Evolutionary conservation across 768 basidiomycete genomes (phyloP).

Genomic region (Tulasnella sp.): DNA sequence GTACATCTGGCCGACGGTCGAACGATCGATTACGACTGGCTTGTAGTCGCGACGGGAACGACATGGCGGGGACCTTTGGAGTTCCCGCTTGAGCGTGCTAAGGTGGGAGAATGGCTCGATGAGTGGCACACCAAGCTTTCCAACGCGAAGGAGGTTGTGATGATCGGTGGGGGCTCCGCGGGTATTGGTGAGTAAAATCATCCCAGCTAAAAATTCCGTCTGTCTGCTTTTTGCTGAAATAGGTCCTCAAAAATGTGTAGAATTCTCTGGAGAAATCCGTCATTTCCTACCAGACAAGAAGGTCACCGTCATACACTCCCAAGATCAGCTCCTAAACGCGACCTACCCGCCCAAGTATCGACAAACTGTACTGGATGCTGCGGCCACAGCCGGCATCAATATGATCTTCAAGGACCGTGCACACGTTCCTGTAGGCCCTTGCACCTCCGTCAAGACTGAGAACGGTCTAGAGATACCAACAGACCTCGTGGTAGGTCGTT

Average conservation of each 20-base stretch:
- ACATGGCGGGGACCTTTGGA: constrained; percentile 17
- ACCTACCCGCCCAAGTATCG: constrained; percentile 22
- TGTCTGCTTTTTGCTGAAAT: too few species aligned
- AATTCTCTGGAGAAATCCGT: constrained; percentile 13
- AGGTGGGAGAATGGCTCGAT: constrained; percentile 1
- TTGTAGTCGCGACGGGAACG: constrained; percentile 21
- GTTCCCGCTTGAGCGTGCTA: constrained; percentile 9
- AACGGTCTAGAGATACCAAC: constrained; percentile 21
- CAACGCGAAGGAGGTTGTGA: constrained; percentile 17
- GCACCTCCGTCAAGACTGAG: constrained; percentile 17
- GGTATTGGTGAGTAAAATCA: constrained; percentile 21
- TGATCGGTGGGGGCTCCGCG: constrained; percentile 21
- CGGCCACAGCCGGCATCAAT: constrained; percentile 16
- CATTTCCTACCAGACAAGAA: constrained; percentile 17
- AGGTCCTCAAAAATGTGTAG: not conserved
- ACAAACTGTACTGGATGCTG: constrained; percentile 2
- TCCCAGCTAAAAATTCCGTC: too few species aligned
- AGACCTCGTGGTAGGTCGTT: constrained; percentile 22
- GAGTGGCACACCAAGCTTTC: constrained; percentile 17
- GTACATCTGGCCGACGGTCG: constrained; percentile 20
- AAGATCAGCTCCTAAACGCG: constrained; percentile 17
- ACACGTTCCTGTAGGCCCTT: constrained; percentile 1
- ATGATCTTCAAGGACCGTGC: constrained; percentile 20
- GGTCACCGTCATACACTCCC: constrained; percentile 18
- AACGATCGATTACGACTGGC: constrained; percentile 16